Evolutionary conservation across 495 filamentous ascomycete species (phyloP).

Genomic region (Glarea lozoyensis): DNA sequence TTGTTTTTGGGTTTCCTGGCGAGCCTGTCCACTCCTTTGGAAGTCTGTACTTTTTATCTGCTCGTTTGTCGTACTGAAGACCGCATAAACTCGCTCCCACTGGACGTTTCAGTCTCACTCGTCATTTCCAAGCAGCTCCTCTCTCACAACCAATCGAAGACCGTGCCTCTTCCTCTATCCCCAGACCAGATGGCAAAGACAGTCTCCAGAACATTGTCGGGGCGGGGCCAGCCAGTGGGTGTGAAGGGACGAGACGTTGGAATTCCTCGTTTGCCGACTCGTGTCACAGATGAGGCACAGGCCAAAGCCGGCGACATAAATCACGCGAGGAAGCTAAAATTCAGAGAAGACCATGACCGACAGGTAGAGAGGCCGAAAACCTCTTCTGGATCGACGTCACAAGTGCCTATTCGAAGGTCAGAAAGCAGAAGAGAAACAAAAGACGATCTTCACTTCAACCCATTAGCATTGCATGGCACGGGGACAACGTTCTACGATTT

Average conservation of each 20-base stretch:
- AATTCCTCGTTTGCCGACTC: slow-evolving; percentile 17
- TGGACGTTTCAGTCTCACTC: slow-evolving; percentile 12
- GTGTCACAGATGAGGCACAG: slow-evolving; percentile 21
- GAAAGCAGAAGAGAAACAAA: slow-evolving; percentile 30
- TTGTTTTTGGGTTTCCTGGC: slow-evolving; percentile 16
- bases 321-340: slow-evolving; percentile 3
- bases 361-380: slow-evolving; percentile 17
- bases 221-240: slow-evolving; percentile 10
- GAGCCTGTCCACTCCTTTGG: slow-evolving; percentile 22
- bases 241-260: slow-evolving; percentile 18
- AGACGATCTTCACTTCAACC: slow-evolving; percentile 39
- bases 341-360: slow-evolving; percentile 9
- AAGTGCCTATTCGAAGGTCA: slow-evolving; percentile 9
- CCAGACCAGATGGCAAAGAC: slow-evolving; percentile 11
- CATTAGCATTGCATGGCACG: slow-evolving; percentile 13
- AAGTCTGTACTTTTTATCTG: not conserved
- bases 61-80: slow-evolving; percentile 2
- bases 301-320: slow-evolving; percentile 10
- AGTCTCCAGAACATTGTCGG: slow-evolving; percentile 1
- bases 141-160: slow-evolving; percentile 11
- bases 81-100: slow-evolving; percentile 10
- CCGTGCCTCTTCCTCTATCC: not conserved
- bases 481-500: slow-evolving; percentile 24
- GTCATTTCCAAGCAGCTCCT: slow-evolving; percentile 2
- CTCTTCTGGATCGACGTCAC: slow-evolving; percentile 13